These are phyloP conservation scores for Paraglomus occultum DNA, from an alignment of 192 early-diverging fungal genomes.

Conservation along the genomic window DNA sequence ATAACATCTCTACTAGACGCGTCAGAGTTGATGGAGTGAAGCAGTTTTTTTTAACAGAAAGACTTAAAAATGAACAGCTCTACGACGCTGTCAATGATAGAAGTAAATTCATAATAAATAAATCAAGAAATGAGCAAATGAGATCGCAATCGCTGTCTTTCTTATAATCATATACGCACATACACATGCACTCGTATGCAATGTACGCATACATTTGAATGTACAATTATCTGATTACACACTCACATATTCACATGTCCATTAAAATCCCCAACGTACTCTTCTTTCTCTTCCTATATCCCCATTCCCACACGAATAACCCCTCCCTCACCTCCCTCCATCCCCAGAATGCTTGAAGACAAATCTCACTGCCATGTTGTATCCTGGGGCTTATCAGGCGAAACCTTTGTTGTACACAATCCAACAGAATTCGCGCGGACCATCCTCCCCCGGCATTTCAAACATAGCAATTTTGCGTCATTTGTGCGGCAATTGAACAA, in stretches of 20 bases:
- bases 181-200: background rate
- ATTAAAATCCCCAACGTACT: conserved; percentile 14
- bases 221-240: background rate
- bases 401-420: conserved; percentile 72
- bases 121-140: background rate
- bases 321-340: background rate
- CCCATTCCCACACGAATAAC: background rate
- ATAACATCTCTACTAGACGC: background rate
- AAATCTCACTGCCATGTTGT: conserved; percentile 55
- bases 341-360: conserved; percentile 67
- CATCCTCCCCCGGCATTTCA: conserved; percentile 55
- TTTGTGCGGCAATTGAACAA: conserved; percentile 64
- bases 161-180: background rate
- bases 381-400: conserved; percentile 61
- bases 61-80: background rate
- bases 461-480: conserved; percentile 55
- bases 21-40: background rate
- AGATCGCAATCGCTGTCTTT: background rate
- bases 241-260: conserved; percentile 6
- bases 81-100: background rate
- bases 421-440: conserved; percentile 54
- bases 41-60: background rate
- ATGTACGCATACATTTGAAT: background rate
- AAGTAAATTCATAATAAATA: background rate
- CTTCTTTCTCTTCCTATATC: conserved; percentile 8